A percentile compares a stretch with the other conserved stretches of the same genome.
Conservation (phyloP, 306 rosid genomes). For the Arachis hypogaea region DNA sequence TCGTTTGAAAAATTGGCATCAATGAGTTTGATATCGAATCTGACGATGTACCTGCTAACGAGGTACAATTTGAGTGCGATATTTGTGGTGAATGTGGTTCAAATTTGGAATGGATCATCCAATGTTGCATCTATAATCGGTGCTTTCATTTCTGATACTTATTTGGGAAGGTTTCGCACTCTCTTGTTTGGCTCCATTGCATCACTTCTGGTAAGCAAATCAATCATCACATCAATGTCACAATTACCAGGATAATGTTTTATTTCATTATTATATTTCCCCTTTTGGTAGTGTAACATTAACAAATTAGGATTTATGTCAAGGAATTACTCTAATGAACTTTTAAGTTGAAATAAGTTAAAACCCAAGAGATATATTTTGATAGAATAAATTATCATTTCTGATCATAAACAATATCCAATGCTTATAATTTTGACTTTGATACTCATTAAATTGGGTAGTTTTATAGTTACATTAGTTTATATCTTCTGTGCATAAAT, state of each 20-base stretch:
- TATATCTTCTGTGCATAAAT: too few relatives aligned
- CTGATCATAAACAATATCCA: too few relatives aligned
- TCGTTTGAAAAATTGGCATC: conserved; percentile 91
- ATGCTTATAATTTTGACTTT: too few relatives aligned
- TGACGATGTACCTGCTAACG: conserved; percentile 56
- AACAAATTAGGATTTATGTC: too few relatives aligned
- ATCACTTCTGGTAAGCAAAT: conserved; percentile 64
- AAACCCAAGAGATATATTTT: too few relatives aligned
- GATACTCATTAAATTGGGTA: too few relatives aligned
- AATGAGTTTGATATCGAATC: conserved; percentile 77
- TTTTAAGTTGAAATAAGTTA: too few relatives aligned
- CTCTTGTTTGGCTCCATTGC: conserved; percentile 65
- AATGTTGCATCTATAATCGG: conserved; percentile 68
- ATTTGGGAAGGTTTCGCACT: conserved; percentile 72
- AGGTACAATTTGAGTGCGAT: conserved; percentile 62
- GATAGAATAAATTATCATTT: too few relatives aligned
- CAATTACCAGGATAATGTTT: not conserved
- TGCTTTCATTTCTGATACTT: conserved; percentile 78
- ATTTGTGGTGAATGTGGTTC: conserved; percentile 62
- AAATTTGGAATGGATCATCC: conserved; percentile 77
- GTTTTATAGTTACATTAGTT: too few relatives aligned
- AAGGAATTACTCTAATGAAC: too few relatives aligned
- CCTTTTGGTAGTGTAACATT: not conserved
- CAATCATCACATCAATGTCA: conserved; percentile 27
- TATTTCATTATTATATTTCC: not conserved